Base-by-base conservation (phyloP, 495 filamentous ascomycete species). In the Collariella sp. region DNA sequence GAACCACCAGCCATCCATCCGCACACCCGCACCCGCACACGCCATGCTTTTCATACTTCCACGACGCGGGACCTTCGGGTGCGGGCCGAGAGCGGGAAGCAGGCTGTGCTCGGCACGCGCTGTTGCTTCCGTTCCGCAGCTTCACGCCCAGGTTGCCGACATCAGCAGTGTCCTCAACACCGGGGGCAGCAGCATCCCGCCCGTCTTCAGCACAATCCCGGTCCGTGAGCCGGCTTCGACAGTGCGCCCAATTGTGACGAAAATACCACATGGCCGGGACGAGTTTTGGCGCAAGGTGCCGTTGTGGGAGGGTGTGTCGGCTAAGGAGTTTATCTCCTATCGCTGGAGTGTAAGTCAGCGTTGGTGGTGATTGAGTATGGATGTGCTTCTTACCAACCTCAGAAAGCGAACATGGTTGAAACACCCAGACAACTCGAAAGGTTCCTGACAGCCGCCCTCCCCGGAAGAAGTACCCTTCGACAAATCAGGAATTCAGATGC, bases 231-330 rank as follows among this genome's bases (percentile, higher is more conserved):
- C 36, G 19, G 3, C 33, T 15, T 19, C 24, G 11, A 22, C 42
- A 16, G 41, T 48, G 11, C 39, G 22, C 20, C 58, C 60, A 6
- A 54, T 63, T 7, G 39, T 49, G n/a, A 43, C 20, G 10, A 15
- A 46, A 2, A 36, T 46, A n/a, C 46, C 45, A 1, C 39, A 47
- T 16, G 42, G 59, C 9, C 56, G 54, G 3, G 62, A 67, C 26
- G 65, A 70, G 55, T 70, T 70, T 52, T 79, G 76, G 76, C 69
- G 70, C 42, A 68, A 67, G 13, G 65, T 79, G 23, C 59, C 67
- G 18, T 39, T 65, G 13, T 78, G 74, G 75, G 50, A 69, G 50
- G 49, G 74, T 49, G 64, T 76, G 2, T 60, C 73, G 15, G 62
- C 70, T 31, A 55, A 66, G 6, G 62, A 77, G 7, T 79, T 77